These are phyloP conservation scores for Lippia alba DNA, from an alignment of 305 asterid species.

Conservation along the genomic window DNA sequence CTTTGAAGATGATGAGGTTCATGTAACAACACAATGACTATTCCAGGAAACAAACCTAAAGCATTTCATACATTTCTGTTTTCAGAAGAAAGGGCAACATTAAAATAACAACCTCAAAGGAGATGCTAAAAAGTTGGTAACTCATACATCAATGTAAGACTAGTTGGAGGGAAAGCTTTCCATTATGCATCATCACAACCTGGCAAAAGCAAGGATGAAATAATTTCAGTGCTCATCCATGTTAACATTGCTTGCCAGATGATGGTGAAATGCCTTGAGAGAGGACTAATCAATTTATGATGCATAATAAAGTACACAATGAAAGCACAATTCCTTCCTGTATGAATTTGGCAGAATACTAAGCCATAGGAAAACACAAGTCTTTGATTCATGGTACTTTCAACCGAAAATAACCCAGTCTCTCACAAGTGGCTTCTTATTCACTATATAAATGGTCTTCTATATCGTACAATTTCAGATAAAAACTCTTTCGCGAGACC, in stretches of 20 bases:
- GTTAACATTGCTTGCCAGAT: slow-evolving; percentile 12
- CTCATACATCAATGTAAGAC: slow-evolving; percentile 13
- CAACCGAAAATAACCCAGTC: neutral
- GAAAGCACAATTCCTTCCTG: slow-evolving; percentile 2
- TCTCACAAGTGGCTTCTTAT: neutral
- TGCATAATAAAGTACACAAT: neutral
- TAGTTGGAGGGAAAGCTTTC: slow-evolving; percentile 32
- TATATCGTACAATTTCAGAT: slow-evolving; percentile 28
- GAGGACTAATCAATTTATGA: neutral
- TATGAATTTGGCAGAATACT: neutral
- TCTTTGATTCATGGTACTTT: slow-evolving; percentile 2
- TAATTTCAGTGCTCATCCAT: slow-evolving; percentile 32
- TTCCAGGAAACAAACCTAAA: neutral
- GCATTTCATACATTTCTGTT: slow-evolving; percentile 19
- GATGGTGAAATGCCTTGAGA: neutral
- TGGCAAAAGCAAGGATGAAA: slow-evolving; percentile 45
- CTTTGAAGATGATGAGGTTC: too few relatives aligned
- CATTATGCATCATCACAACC: slow-evolving; percentile 66
- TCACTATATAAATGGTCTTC: slow-evolving; percentile 25
- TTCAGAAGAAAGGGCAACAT: slow-evolving; percentile 9
- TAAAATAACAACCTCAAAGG: slow-evolving; percentile 22
- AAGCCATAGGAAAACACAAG: slow-evolving; percentile 13
- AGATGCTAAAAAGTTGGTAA: slow-evolving; percentile 29
- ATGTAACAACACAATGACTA: too few relatives aligned
- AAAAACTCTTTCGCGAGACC: slow-evolving; percentile 47